phyloP scores from a whole-genome alignment of 805 yeast genomes.

The Jamesozyma piceae region DNA sequence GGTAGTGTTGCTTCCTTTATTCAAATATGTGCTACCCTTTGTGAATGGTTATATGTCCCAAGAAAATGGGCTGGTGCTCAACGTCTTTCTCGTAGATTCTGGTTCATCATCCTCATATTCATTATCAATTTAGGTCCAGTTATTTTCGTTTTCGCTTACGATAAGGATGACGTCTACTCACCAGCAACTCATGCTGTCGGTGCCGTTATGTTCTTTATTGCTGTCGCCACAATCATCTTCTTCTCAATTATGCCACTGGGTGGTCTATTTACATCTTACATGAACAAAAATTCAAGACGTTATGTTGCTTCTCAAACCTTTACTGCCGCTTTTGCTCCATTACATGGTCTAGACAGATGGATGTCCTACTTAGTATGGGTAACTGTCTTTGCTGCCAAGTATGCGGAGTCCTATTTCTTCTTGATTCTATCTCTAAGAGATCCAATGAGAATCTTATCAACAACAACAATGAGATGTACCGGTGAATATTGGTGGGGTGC shows the following conservation, averaged over 20 bases:
- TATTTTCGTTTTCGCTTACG: slow-evolving; percentile 74
- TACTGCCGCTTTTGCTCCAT: slow-evolving; percentile 80
- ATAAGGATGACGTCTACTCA: slow-evolving; percentile 57
- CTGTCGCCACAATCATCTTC: slow-evolving; percentile 73
- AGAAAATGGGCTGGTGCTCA: slow-evolving; percentile 99
- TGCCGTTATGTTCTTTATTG: slow-evolving; percentile 81
- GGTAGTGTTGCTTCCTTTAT: slow-evolving; percentile 78
- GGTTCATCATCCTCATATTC: slow-evolving; percentile 60
- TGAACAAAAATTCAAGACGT: slow-evolving; percentile 77
- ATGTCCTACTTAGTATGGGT: slow-evolving; percentile 89
- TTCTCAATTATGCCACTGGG: slow-evolving; percentile 94
- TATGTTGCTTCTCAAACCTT: slow-evolving; percentile 91
- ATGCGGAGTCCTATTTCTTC: slow-evolving; percentile 84
- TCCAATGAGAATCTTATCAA: slow-evolving; percentile 83
- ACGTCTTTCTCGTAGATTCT: slow-evolving; percentile 79
- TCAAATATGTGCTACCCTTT: slow-evolving; percentile 77
- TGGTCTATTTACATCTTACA: slow-evolving; percentile 86
- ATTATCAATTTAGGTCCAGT: slow-evolving; percentile 75
- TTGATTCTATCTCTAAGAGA: slow-evolving; percentile 83
- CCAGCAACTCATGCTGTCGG: slow-evolving; percentile 69
- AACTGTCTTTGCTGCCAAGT: slow-evolving; percentile 81
- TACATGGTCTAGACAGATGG: slow-evolving; percentile 89
- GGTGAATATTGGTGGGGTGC: slow-evolving; percentile 89
- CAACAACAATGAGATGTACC: slow-evolving; percentile 81
- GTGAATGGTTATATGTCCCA: slow-evolving; percentile 95